These are phyloP conservation scores for Myxozyma mucilagina DNA, from an alignment of 805 yeast genomes.

Conservation along the genomic window DNA sequence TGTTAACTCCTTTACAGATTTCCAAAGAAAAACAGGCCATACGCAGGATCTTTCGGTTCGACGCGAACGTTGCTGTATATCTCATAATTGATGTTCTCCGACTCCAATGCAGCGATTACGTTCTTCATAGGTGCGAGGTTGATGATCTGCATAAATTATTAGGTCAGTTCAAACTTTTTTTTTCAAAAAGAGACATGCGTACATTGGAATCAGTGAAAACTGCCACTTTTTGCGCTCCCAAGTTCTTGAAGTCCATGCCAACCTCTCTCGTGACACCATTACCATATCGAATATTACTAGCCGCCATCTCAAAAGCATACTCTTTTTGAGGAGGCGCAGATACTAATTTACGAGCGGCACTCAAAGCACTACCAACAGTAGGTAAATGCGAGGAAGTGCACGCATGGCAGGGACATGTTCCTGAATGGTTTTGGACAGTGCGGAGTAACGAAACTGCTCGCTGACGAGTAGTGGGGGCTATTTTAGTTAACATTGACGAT, in stretches of 20 bases:
- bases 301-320: conserved; percentile 46
- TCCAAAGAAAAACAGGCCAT: neutral
- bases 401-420: conserved; percentile 42
- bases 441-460: conserved; percentile 29
- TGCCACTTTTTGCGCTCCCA: conserved; percentile 41
- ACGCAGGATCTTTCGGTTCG: conserved; percentile 42
- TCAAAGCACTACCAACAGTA: conserved; percentile 15
- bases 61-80: conserved; percentile 42
- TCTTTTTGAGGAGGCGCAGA: conserved; percentile 35
- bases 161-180: neutral
- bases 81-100: conserved; percentile 41
- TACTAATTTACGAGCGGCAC: conserved; percentile 22
- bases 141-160: conserved; percentile 29
- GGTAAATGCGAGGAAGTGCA: conserved; percentile 33
- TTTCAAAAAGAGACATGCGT: neutral
- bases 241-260: conserved; percentile 43
- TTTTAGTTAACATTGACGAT: conserved; percentile 14
- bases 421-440: conserved; percentile 37
- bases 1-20: too few relatives aligned
- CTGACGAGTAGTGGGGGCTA: conserved; percentile 18
- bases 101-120: conserved; percentile 41
- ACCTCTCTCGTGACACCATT: conserved; percentile 44
- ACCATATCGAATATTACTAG: conserved; percentile 45
- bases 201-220: conserved; percentile 42
- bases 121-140: conserved; percentile 37